Evolutionary conservation across 2,329 filamentous ascomycete genomes (phyloP), one percentile per base, ranked within the genome.

Genomic region (Simplicillium aogashimaense): DNA sequence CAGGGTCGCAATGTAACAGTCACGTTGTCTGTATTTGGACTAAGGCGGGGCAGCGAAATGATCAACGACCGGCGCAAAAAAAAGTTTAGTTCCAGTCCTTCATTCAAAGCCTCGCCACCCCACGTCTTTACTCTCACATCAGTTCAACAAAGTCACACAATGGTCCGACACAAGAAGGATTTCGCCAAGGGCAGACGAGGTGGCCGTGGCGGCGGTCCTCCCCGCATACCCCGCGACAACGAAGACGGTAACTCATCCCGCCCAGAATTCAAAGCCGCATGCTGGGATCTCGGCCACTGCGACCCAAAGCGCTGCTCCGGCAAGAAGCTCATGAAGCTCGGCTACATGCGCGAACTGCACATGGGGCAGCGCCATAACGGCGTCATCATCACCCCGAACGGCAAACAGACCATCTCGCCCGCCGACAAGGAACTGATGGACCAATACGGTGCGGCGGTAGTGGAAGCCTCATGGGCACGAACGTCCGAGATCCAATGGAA

Each of bases 121-220:
- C 20, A 25, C 20, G 20, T 25, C 9, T 25, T 25, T 25, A 6
- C 6, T 25, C 5, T 25, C 20, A 25, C 20, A n/a, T 25, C 20
- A 25, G 9, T 25, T 9, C 20, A 25, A n/a, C n/a, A n/a, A n/a
- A n/a, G n/a, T n/a, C 20, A 25, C 20, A 25, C 20, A 5, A 95
- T 95, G 89, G 88, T 95, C 40, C 86, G 90, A 45, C 90, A 95
- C 65, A 97, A 95, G 67, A 97, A 97, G 65, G 89, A 95, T 64
- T 59, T 63, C 41, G 74, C 74, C 51, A 76, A 83, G 58, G 83
- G 85, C 56, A 88, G 86, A 59, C 86, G 84, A 63, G 75, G 74
- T 53, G 68, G 68, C 51, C 72, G 69, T 53, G 67, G 67, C 50
- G 72, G 70, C 49, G 70, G 76, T 45, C 64, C 70, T 12, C 72